Percentiles rank a stretch among this genome's conserved stretches.
These are phyloP conservation scores for Marasmius oreades DNA, from an alignment of 1,284 basidiomycete species.

Conservation along the genomic window DNA sequence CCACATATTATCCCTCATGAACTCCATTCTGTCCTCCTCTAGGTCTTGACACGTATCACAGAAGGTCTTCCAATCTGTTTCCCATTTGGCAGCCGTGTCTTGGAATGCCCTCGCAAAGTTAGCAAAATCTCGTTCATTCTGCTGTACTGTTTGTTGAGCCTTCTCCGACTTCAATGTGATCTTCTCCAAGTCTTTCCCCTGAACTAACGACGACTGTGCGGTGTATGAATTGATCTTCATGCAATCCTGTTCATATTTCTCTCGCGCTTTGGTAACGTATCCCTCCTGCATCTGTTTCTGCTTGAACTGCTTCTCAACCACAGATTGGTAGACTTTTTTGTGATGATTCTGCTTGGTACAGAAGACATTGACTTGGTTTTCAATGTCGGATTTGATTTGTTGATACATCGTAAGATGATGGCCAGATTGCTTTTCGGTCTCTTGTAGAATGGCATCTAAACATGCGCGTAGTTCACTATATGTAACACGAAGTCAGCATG, in stretches of 20 bases:
- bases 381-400: slow-evolving; percentile 78
- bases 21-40: slow-evolving; percentile 91
- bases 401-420: slow-evolving; percentile 69
- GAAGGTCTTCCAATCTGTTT: slow-evolving; percentile 90
- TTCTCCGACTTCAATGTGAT: slow-evolving; percentile 85
- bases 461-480: slow-evolving; percentile 75
- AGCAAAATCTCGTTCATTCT: slow-evolving; percentile 88
- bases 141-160: slow-evolving; percentile 84
- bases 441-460: slow-evolving; percentile 73
- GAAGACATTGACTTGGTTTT: slow-evolving; percentile 66
- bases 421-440: slow-evolving; percentile 81
- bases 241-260: slow-evolving; percentile 94
- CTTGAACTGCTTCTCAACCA: slow-evolving; percentile 87
- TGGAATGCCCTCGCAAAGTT: slow-evolving; percentile 83
- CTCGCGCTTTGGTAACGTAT: slow-evolving; percentile 84
- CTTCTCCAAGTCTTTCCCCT: slow-evolving; percentile 94
- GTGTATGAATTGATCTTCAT: slow-evolving; percentile 94
- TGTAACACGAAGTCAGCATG: too few relatives aligned
- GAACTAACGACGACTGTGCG: slow-evolving; percentile 88
- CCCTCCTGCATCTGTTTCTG: slow-evolving; percentile 81
- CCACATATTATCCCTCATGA: slow-evolving; percentile 96
- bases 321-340: slow-evolving; percentile 69
- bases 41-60: slow-evolving; percentile 95
- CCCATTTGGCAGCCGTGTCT: slow-evolving; percentile 87
- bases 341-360: slow-evolving; percentile 66